Evolutionary conservation across 2,329 filamentous ascomycete species (phyloP), one percentile per base, ranked within the genome.

Genomic region (Phyllosticta ampelicida): DNA sequence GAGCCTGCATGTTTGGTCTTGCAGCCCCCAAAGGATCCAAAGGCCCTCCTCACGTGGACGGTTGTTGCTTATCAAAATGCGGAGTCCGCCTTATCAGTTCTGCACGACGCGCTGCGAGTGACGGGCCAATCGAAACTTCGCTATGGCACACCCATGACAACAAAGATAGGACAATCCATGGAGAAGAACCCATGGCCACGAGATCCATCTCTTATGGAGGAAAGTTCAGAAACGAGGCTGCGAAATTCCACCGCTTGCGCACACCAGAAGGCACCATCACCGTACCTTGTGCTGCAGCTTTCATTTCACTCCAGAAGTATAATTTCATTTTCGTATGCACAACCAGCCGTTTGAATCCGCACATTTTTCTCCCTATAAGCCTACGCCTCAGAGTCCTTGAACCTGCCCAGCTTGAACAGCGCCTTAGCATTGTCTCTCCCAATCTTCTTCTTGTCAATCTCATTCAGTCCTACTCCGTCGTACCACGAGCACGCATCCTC

Each of bases 371-470:
- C 5, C 11, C 36, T 29, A 29, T 3, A 20, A 16, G 3, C 23
- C 23, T 51, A 58, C 13, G 64, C 60, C 48, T 61, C 60, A 20
- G 61, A 66, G 48, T 67, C 65, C 51, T 66, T 63, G 56, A 62
- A 67, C 16, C 61, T 59, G 0, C 55, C 60, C 20, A 67, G 60
- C 60, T 64, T 66, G 36, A 77, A 75, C 58, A 78, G 54, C 55
- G 62, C 70, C 70, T 74, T 76, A 50, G 75, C 74, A 65, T 78
- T 77, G 57, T 76, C 74, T 60, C 73, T 66, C 4, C 75, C 75
- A 65, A 78, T 76, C 65, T 74, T 74, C 61, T 66, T 63, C 48
- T 48, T 23, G 16, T 58, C 56, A 20, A 48, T 10, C 8, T 48
- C 54, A 16, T 58, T 54, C 5, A 54, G 21, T 26, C 36, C 56